Conservation (phyloP, 768 basidiomycete genomes). For the Wakefieldia striispora region DNA sequence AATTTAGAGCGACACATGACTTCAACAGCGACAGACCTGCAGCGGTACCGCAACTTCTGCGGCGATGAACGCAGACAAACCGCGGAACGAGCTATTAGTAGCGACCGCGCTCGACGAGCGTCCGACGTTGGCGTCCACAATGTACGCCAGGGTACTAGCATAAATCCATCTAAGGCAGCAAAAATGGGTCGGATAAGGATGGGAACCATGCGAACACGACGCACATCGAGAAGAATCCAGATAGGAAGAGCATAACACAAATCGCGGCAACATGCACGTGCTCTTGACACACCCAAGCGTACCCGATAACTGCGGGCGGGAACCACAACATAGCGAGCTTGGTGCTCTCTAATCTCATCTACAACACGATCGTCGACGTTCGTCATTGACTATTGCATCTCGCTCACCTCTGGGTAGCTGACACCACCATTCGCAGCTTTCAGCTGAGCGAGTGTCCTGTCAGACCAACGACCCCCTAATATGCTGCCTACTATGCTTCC, state of each 20-base stretch:
- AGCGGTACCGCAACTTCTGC: constrained; percentile 76
- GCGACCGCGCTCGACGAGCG: constrained; percentile 77
- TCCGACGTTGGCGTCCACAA: constrained; percentile 87
- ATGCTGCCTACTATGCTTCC: constrained; percentile 54
- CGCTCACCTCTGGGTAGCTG: constrained; percentile 61
- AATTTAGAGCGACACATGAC: neutral
- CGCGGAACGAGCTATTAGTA: constrained; percentile 73
- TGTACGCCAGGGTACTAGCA: constrained; percentile 73
- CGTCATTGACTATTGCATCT: neutral
- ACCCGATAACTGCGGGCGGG: constrained; percentile 61
- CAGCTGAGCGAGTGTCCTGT: constrained; percentile 42
- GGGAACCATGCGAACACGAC: constrained; percentile 18
- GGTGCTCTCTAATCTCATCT: constrained; percentile 77
- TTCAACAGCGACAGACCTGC: constrained; percentile 32
- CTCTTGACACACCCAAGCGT: constrained; percentile 73
- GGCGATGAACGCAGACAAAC: constrained; percentile 62
- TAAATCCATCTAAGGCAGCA: constrained; percentile 50
- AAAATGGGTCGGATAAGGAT: neutral
- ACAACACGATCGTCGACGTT: neutral
- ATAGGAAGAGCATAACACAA: constrained; percentile 69
- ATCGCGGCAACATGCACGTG: constrained; percentile 66
- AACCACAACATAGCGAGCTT: constrained; percentile 48
- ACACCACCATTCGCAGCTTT: constrained; percentile 48
- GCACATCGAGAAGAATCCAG: constrained; percentile 74
- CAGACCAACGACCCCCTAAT: constrained; percentile 58